These are phyloP conservation scores for Podosphaera fusca DNA, from an alignment of 2,329 filamentous ascomycete species.

Conservation along the genomic window DNA sequence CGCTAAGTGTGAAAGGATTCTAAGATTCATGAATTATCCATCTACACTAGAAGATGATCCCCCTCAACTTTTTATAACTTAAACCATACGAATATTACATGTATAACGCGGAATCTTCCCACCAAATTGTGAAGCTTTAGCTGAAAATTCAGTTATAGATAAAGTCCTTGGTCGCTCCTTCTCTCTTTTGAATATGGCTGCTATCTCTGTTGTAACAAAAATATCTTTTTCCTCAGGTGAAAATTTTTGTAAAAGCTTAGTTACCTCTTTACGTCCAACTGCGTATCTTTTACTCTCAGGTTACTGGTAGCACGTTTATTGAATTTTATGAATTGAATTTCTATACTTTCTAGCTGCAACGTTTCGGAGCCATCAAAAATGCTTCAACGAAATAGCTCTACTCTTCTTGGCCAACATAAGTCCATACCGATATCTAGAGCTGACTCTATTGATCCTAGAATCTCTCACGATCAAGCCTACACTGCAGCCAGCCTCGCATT, in stretches of 20 bases:
- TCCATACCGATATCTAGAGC: conserved; percentile 27
- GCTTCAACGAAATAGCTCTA: conserved; percentile 21
- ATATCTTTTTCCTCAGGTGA: too few relatives aligned
- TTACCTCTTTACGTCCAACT: conserved; percentile 11
- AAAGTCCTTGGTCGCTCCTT: too few relatives aligned
- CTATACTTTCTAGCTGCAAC: conserved; percentile 6
- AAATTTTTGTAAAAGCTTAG: conserved; percentile 2
- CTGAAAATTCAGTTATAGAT: too few relatives aligned
- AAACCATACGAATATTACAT: too few relatives aligned
- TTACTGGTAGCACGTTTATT: conserved; percentile 9
- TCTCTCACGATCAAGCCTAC: conserved; percentile 34
- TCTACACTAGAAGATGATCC: too few relatives aligned
- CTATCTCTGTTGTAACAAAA: too few relatives aligned
- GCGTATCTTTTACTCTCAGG: conserved; percentile 14
- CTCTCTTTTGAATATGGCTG: too few relatives aligned
- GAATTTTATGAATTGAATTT: conserved; percentile 13
- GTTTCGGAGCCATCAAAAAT: conserved; percentile 7
- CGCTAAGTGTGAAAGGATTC: too few relatives aligned
- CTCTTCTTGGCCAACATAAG: conserved; percentile 26
- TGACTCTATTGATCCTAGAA: conserved; percentile 25
- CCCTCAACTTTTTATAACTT: too few relatives aligned
- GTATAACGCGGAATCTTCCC: too few relatives aligned
- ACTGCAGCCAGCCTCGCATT: conserved; percentile 39
- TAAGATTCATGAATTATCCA: too few relatives aligned
- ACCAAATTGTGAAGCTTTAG: too few relatives aligned